Evolutionary conservation across 2,329 filamentous ascomycete species (phyloP), one percentile per base, ranked within the genome.

Genomic region (Xylariaceae sp.): DNA sequence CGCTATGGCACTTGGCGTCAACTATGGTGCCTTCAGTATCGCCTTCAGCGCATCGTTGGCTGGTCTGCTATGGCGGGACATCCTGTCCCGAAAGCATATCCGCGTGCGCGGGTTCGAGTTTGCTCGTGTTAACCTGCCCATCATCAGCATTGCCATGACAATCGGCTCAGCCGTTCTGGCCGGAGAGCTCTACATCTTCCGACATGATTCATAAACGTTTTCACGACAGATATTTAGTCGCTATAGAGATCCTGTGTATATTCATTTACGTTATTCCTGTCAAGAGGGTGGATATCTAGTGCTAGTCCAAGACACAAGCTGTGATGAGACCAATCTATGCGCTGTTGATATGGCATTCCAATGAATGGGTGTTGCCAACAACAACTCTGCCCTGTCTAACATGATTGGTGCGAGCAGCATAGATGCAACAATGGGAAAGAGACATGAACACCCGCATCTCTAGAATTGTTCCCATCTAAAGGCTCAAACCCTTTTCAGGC

Each of bases 1-100:
- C 71, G 84, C 82, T 70, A 89, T 91, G 87, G 88, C 88, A 0
- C 74, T 92, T 0, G 88, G 88, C 2, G 86, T 91, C 58, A 91
- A 92, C 70, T 91, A 87, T 56, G 88, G 88, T 3, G 89, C 88
- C 0, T 91, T 91, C 68, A 90, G 87, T 67, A 84, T 85, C 0
- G 86, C 87, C 0, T 90, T 92, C 64, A 89, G 86, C 61, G 88
- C 87, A 0, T 90, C 87, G 0, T 73, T 91, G 1, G 89, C 89
- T 1, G 89, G 88, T 1, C 77, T 92, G 7, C 74, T 91, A 0
- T 92, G 89, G 89, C 79, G 87, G 2, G 87, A 91, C 60, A 91
- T 92, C 16, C 77, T 91, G 1, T 74, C 71, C 0, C 77, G 87
- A 24, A 91, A 91, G 68, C 82, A 89, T 61, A 91, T 92, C 55